Base-by-base conservation (phyloP, 2,329 filamentous ascomycete genomes). In the Claviceps sp. region DNA sequence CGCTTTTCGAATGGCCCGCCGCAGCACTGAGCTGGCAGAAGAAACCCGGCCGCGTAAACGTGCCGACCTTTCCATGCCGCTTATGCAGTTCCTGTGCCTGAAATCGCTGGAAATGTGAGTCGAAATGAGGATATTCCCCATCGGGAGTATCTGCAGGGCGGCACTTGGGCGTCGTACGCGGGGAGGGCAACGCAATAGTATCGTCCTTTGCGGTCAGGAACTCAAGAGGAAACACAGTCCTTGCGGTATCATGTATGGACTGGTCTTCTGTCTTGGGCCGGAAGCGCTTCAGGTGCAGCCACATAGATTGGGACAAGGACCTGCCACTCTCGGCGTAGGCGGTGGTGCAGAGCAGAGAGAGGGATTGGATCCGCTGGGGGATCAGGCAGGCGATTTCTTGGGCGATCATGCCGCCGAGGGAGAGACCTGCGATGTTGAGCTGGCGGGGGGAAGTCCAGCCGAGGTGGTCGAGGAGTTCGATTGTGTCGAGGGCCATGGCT, bases 341-440 rank as follows among this genome's bases (percentile, higher is more conserved):
- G 1, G 81, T 78, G 2, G 83, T 86, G 64, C 76, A 81, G 56
- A 82, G 67, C 3, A 87, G 73, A 38, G 70, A 75, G 17, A 87
- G 68, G 16, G 75, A 78, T 24, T 70, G 68, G 50, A 87, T 64
- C 47, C 77, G 71, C 13, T 68, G 56, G 0, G 81, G 80, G 34
- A 72, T 67, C n/a, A 73, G 65, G 58, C 68, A 71, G 22, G 76
- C 80, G 4, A 95, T 62, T 69, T 95, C 89, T 67, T 95, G 89
- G 2, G 87, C 81, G 60, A 95, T 91, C 89, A 95, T 95, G 61
- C 89, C 89, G 56, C 89, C 89, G 77, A 95, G 86, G 54, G 84
- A 88, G 57, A 91, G 81, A 52, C 89, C 89, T 38, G 86, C 73
- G 50, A 94, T 65, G 69, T 95, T 82, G 64, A 71, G 74, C 69